These are phyloP conservation scores for Dryas alaskensis DNA, from an alignment of 306 rosid genomes.

Conservation along the genomic window DNA sequence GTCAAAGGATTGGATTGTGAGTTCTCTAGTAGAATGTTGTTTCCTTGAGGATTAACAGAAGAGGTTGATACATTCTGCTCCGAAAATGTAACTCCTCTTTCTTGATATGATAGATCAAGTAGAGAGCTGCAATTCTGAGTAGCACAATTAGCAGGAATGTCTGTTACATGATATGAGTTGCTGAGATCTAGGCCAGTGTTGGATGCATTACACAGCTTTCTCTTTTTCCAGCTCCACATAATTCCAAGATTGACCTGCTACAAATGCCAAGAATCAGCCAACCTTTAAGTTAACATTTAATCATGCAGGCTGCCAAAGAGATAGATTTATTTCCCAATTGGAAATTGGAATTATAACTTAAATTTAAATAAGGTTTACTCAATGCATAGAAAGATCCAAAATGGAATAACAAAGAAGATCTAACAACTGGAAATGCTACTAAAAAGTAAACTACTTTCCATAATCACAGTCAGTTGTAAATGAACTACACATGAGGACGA, in stretches of 20 bases:
- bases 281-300: background rate
- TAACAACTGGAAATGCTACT: background rate
- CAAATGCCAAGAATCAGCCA: constrained; percentile 3
- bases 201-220: constrained; percentile 17
- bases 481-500: background rate
- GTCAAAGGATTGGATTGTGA: constrained; percentile 10
- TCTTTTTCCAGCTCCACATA: constrained; percentile 38
- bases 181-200: background rate
- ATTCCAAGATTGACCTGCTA: constrained; percentile 38
- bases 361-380: background rate
- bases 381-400: background rate
- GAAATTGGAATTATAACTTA: background rate
- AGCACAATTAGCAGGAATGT: constrained; percentile 6
- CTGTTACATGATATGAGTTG: background rate
- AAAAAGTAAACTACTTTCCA: background rate
- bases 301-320: constrained; percentile 10
- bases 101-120: constrained; percentile 15
- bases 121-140: constrained; percentile 22
- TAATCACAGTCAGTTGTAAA: background rate
- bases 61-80: constrained; percentile 12
- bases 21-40: background rate
- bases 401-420: background rate
- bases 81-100: background rate
- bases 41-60: constrained; percentile 6
- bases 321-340: background rate